phyloP scores from a whole-genome alignment of 164 flowering plant genomes.

The Warburgia ugandensis region DNA sequence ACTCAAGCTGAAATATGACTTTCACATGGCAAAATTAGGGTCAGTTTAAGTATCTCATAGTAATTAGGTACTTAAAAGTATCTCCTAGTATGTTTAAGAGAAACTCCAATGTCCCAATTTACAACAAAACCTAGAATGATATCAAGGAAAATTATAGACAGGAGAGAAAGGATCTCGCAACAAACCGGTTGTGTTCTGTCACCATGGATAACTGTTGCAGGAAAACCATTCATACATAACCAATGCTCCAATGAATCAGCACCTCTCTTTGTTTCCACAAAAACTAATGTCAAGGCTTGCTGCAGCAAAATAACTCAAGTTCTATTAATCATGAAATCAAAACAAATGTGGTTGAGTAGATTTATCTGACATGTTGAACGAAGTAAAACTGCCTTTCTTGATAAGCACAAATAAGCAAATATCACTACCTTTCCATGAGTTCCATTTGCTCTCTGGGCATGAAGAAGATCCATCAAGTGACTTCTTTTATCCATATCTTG shows the following conservation, averaged over 20 bases:
- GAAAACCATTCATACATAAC: constrained; percentile 41
- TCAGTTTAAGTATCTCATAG: no score
- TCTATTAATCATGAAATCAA: background rate
- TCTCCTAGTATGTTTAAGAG: no score
- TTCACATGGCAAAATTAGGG: no score
- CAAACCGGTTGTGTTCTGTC: constrained; percentile 52
- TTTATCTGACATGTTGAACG: no score
- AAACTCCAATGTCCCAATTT: no score
- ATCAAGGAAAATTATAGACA: background rate
- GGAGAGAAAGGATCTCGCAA: background rate
- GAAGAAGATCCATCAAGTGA: constrained; percentile 38
- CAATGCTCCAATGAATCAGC: constrained; percentile 48
- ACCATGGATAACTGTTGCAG: constrained; percentile 57
- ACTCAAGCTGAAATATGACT: no score
- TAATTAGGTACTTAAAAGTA: no score
- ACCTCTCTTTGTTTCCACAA: constrained; percentile 60
- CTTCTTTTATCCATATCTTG: constrained; percentile 38
- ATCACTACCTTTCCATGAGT: constrained; percentile 25
- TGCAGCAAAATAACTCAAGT: constrained; percentile 15
- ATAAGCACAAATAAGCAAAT: background rate
- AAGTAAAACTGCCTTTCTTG: no score
- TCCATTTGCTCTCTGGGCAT: constrained; percentile 24
- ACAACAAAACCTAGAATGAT: no score
- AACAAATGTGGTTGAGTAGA: no score
- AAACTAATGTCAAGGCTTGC: constrained; percentile 46